Evolutionary conservation across 1,284 basidiomycete species (phyloP), one percentile per base, ranked within the genome.

Genomic region (Cryptococcus neoformans): DNA sequence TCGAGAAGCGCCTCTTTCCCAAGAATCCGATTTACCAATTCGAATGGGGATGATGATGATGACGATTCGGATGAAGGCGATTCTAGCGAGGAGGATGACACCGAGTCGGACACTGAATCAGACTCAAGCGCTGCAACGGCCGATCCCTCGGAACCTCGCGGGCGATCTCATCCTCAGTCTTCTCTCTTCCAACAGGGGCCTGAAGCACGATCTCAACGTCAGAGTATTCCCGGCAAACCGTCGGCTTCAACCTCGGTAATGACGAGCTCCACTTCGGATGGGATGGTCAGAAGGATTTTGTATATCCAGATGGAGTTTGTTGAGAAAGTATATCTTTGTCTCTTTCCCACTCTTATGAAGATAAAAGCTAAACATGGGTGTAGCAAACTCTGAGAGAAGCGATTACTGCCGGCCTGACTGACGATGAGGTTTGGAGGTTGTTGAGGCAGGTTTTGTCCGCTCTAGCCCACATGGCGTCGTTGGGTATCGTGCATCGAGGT

Each of bases 361-460:
- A 34, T 28, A 34, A 17, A n/a, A 7, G 14, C n/a, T 17, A 12
- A 47, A 37, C 40, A 4, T 7, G 10, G 9, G 28, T 16, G 5
- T 40, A 70, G 67, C 71, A 74, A 62, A 74, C 71, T 0, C 57
- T 74, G 3, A 63, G 71, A 8, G 68, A 92, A 85, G 82, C 87
- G 36, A 86, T 95, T 47, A 85, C 86, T 14, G 87, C 90, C 63
- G 89, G 88, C 0, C 78, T 95, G 3, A 81, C 82, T 0, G 90
- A 92, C 74, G 85, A 90, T 47, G 90, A 95, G 62, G 86, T 87
- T 0, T 97, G 94, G 94, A 80, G 89, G 35, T 79, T 97, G 16
- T 90, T 97, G 68, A 86, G 90, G 50, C 92, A 97, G 76, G 87
- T 95, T 53, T 77, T 97, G n/a, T 92, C 96, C 62, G 94, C 93